Evolutionary conservation across 768 basidiomycete species (phyloP).

Genomic region (Polyporus arcularius): DNA sequence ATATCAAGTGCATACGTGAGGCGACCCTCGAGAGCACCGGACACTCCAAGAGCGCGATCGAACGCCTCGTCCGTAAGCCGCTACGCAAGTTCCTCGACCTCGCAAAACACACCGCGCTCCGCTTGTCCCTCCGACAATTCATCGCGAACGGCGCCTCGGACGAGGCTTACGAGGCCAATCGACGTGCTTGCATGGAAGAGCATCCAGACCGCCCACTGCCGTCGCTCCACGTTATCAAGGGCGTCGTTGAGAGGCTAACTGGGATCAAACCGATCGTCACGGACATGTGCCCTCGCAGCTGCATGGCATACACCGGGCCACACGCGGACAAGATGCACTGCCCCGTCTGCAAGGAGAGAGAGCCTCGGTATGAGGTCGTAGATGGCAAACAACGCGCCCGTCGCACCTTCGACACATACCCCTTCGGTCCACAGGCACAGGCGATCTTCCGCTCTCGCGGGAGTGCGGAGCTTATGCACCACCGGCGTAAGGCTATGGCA

Average conservation of each 20-base stretch:
- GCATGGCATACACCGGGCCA: not conserved
- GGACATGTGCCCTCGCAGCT: not conserved
- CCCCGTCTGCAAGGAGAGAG: not conserved
- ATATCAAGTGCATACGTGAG: no score
- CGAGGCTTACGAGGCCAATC: constrained; percentile 11
- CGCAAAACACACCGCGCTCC: no score
- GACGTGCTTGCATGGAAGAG: no score
- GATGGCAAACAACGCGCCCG: not conserved
- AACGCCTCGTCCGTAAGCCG: no score
- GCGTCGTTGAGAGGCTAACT: not conserved
- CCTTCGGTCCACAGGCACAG: not conserved
- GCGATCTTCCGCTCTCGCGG: not conserved
- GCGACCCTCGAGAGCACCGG: no score
- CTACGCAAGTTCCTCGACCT: no score
- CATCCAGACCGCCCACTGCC: no score
- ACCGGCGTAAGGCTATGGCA: not conserved
- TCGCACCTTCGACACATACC: not conserved
- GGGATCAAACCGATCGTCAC: not conserved
- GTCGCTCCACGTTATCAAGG: no score
- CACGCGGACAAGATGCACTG: not conserved
- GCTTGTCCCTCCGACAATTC: constrained; percentile 18
- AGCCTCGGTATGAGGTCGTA: not conserved
- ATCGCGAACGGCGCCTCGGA: constrained; percentile 31
- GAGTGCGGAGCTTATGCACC: not conserved
- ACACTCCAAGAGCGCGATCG: no score